A percentile compares a stretch with the other conserved stretches of the same genome.
These are phyloP conservation scores for Metarhizium guizhouense DNA, from an alignment of 2,329 filamentous ascomycete genomes.

Conservation along the genomic window DNA sequence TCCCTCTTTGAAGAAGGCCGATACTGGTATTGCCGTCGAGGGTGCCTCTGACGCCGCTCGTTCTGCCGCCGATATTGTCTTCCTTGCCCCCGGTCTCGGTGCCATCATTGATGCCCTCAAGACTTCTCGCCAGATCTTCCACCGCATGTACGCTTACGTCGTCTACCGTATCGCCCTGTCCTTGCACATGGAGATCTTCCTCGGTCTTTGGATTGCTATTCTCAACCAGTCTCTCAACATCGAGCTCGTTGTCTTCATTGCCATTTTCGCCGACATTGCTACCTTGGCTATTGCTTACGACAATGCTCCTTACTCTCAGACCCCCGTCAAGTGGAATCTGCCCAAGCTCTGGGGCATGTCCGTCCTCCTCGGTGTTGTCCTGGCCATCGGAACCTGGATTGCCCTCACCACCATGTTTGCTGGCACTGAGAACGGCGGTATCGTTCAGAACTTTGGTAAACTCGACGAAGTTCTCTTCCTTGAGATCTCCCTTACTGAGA, in stretches of 20 bases:
- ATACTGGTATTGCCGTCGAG: constrained; percentile 92
- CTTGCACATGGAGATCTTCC: constrained; percentile 83
- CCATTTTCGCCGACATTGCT: constrained; percentile 88
- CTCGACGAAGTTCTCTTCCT: constrained; percentile 80
- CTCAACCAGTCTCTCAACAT: constrained; percentile 78
- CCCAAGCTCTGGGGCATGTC: constrained; percentile 94
- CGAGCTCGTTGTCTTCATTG: constrained; percentile 84
- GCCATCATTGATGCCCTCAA: constrained; percentile 90
- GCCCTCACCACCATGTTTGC: constrained; percentile 78
- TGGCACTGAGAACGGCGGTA: constrained; percentile 62
- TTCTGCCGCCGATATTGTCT: constrained; percentile 87
- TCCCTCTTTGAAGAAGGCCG: constrained; percentile 87
- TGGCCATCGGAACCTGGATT: constrained; percentile 81
- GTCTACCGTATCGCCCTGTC: constrained; percentile 92
- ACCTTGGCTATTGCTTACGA: constrained; percentile 91
- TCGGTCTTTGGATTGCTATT: constrained; percentile 86
- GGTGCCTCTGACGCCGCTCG: constrained; percentile 85
- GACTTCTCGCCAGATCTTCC: constrained; percentile 90
- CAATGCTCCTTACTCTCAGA: constrained; percentile 78
- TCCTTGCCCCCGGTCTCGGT: constrained; percentile 82
- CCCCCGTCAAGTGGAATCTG: constrained; percentile 89
- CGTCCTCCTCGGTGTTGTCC: constrained; percentile 69
- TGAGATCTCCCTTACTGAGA: constrained; percentile 83
- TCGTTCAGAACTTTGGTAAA: constrained; percentile 81
- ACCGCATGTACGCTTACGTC: constrained; percentile 94